A percentile compares a stretch with the other conserved stretches of the same genome.
Conservation (phyloP, 2,329 filamentous ascomycete species). For the Diaporthe citri region DNA sequence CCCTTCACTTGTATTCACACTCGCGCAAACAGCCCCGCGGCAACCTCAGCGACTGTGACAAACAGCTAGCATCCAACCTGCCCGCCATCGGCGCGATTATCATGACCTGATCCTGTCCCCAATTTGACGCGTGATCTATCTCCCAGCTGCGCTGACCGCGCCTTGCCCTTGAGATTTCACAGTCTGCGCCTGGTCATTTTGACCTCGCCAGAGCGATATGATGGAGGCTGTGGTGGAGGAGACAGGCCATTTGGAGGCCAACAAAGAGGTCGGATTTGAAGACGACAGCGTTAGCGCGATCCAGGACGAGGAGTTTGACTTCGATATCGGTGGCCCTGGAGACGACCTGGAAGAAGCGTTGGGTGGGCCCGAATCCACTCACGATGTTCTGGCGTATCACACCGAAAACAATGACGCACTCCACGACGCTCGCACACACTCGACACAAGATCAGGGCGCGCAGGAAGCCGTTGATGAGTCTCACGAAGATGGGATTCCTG, state of each 20-base stretch:
- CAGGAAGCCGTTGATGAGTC: constrained; percentile 6
- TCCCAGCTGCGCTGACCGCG: not conserved
- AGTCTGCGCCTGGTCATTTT: not conserved
- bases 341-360: constrained; percentile 38
- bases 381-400: not conserved
- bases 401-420: not conserved
- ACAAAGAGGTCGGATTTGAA: constrained; percentile 31
- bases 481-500: not conserved
- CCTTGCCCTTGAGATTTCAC: not conserved
- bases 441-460: constrained; percentile 3
- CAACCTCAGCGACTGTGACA: not conserved
- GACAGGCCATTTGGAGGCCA: constrained; percentile 21
- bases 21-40: not conserved
- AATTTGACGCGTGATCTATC: not conserved
- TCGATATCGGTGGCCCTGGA: constrained; percentile 47
- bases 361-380: constrained; percentile 28
- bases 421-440: not conserved
- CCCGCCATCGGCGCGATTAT: not conserved
- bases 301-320: constrained; percentile 48
- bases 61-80: not conserved
- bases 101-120: not conserved
- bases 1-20: not conserved
- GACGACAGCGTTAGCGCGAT: constrained; percentile 39
- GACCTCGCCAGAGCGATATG: constrained; percentile 34
- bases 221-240: constrained; percentile 41